Evolutionary conservation across 371 early-diverging fungal genomes (phyloP).

Genomic region (Umbelopsis sp.): DNA sequence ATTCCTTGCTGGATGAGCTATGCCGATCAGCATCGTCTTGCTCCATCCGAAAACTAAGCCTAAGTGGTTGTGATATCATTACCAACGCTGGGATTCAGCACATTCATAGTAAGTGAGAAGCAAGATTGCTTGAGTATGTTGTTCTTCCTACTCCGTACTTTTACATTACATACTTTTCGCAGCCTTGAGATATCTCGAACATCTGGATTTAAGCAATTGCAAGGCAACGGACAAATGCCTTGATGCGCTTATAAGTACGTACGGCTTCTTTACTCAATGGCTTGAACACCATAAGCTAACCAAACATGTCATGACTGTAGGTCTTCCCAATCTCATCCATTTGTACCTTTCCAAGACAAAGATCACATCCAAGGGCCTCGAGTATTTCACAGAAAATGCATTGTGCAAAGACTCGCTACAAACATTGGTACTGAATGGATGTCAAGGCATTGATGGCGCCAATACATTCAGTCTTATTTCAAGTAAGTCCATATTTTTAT

Average conservation of each 20-base stretch:
- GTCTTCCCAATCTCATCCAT: conserved; percentile 27
- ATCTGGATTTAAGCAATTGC: conserved; percentile 46
- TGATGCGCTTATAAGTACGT: conserved; percentile 34
- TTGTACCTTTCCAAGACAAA: conserved; percentile 46
- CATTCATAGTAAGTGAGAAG: conserved; percentile 32
- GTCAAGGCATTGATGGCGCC: conserved; percentile 27
- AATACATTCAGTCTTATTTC: conserved; percentile 27
- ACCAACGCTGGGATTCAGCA: conserved; percentile 41
- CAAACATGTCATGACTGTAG: conserved; percentile 20
- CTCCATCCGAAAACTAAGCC: conserved; percentile 31
- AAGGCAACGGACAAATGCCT: conserved; percentile 47
- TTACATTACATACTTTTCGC: not conserved
- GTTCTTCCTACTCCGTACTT: not conserved
- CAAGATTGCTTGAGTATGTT: not conserved
- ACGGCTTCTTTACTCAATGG: not conserved
- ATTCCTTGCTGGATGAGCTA: conserved; percentile 41
- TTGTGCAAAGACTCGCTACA: conserved; percentile 27
- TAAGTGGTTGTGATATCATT: conserved; percentile 46
- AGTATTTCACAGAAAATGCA: conserved; percentile 24
- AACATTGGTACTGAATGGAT: conserved; percentile 34
- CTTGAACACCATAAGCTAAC: not conserved
- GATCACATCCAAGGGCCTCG: conserved; percentile 36
- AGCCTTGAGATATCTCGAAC: conserved; percentile 40
- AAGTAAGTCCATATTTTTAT: conserved; percentile 22
- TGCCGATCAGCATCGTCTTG: conserved; percentile 33